Base-by-base conservation (phyloP, 306 rosid genomes). In the Fragaria iinumae region DNA sequence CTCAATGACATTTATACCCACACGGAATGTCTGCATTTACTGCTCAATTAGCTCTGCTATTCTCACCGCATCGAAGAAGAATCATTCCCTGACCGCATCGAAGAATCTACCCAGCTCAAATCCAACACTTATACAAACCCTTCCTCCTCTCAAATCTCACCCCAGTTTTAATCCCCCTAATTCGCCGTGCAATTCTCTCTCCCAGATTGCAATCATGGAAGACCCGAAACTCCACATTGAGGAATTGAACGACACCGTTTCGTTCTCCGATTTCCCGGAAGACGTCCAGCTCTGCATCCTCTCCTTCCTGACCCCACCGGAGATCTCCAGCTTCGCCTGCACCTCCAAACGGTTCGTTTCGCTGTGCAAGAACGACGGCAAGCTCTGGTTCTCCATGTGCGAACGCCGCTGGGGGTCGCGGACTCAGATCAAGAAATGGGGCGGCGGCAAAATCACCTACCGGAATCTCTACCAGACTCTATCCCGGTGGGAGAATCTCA, bases 321-420 rank as follows among this genome's bases (percentile, higher is more conserved):
- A 92, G 39, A 85, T 92, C 11, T 85, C 93, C 48, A 45, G 82
- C 44, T 87, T 96, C 80, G 90, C 96, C 2, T 92, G 91, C 88
- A 91, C 98, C 17, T 92, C 98, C 21, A 92, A 84, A 78, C 93
- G 87, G 4, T 88, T 79, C 76, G 83, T 56, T 6, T 81, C 86
- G 0, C 89, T 96, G 36, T 96, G 93, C 82, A 76, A 72, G 44
- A 68, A 70, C 65, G 99, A 91, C 49, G 75, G 73, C 29, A 87
- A 89, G 84, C 86, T 96, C 7, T 96, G 99, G 99, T 91, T 92
- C 77, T 75, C 90, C 57, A 52, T 95, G 80, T 95, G 98, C 89
- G 83, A 88, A 20, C 88, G 98, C 64, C 78, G 90, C 56, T 95
- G 99, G 98, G 99, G 98, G 18, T 86, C 91, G 53, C 84, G 82